phyloP scores from a whole-genome alignment of 768 basidiomycete genomes.

The Tylopilus subfusipes region DNA sequence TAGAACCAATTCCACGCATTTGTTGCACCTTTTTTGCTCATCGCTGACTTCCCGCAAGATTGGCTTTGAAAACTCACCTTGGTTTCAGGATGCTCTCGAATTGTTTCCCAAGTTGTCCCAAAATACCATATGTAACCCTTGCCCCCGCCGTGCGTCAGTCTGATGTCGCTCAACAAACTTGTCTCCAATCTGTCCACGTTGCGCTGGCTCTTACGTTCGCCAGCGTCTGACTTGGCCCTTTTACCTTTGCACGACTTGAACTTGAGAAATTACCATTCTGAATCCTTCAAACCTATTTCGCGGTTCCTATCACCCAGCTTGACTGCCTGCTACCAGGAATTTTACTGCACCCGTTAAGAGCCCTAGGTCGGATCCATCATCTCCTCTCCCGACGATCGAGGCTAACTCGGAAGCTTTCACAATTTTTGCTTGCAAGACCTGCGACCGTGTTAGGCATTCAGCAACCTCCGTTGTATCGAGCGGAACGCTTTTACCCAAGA shows the following conservation, averaged over 20 bases:
- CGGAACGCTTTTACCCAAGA: no score
- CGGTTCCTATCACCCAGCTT: neutral
- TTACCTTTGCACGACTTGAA: neutral
- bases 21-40: neutral
- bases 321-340: neutral
- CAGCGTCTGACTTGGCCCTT: neutral
- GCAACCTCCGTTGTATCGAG: no score
- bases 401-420: neutral
- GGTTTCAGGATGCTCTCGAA: neutral
- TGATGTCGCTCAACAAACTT: no score
- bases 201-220: no score
- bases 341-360: neutral
- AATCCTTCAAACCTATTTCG: neutral
- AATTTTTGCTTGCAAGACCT: no score
- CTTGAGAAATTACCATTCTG: neutral
- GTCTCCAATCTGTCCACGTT: no score
- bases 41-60: neutral
- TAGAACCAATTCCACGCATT: neutral
- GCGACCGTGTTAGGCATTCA: no score
- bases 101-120: neutral
- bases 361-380: neutral
- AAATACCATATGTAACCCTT: no score
- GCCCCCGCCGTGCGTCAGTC: no score
- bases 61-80: neutral
- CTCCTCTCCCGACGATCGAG: neutral